Percentiles rank a stretch among this genome's conserved stretches.
Conservation (phyloP, 805 yeast genomes). For the Naumovozyma dairenensis region DNA sequence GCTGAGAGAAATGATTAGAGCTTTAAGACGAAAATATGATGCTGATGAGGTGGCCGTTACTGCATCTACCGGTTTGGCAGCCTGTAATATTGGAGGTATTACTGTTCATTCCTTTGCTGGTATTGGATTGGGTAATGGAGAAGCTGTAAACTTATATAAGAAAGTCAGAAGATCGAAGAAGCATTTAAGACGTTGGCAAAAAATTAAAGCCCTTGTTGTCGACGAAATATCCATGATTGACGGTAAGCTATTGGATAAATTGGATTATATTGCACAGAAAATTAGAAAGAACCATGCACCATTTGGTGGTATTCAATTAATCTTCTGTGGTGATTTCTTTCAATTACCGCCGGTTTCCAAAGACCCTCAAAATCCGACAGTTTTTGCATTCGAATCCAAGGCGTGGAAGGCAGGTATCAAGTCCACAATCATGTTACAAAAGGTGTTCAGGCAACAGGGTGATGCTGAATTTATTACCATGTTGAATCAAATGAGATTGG, state of each 20-base stretch:
- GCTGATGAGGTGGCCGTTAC: conserved; percentile 56
- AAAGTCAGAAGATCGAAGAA: conserved; percentile 46
- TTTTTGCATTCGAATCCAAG: conserved; percentile 56
- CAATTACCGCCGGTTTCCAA: conserved; percentile 59
- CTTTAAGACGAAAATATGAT: conserved; percentile 37
- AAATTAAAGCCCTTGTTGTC: conserved; percentile 49
- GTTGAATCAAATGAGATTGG: conserved; percentile 68
- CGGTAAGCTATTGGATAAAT: conserved; percentile 53
- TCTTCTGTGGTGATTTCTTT: conserved; percentile 73
- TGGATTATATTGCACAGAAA: conserved; percentile 48
- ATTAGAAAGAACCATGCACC: conserved; percentile 41
- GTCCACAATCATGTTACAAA: conserved; percentile 47
- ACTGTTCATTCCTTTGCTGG: conserved; percentile 74
- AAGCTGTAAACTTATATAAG: conserved; percentile 35
- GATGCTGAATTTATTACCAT: conserved; percentile 60
- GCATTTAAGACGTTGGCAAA: conserved; percentile 45
- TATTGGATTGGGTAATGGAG: conserved; percentile 60
- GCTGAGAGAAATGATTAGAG: conserved; percentile 52
- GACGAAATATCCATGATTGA: conserved; percentile 81
- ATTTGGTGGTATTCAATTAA: conserved; percentile 73
- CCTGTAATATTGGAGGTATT: conserved; percentile 71
- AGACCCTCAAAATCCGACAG: conserved; percentile 22
- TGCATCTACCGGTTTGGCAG: conserved; percentile 80
- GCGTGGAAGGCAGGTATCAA: conserved; percentile 54
- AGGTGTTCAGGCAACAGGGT: conserved; percentile 69